Percentiles rank a stretch among this genome's conserved stretches.
Evolutionary conservation across 75 land plant genomes (phyloP).

Genomic region (Picea glauca): DNA sequence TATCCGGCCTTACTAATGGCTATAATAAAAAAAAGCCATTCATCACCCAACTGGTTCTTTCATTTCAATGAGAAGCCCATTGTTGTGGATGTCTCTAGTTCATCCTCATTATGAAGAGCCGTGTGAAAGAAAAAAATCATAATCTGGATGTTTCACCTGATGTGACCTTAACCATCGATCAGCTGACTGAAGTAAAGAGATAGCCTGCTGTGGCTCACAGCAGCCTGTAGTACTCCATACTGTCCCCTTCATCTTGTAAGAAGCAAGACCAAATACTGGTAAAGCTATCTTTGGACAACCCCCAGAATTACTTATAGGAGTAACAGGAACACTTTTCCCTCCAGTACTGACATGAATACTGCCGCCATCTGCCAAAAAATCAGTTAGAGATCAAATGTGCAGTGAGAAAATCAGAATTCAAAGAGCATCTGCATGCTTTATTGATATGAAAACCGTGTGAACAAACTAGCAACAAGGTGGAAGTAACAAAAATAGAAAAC

Average conservation of each 20-base stretch:
- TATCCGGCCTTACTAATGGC: neutral
- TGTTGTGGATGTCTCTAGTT: constrained; percentile 4
- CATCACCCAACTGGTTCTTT: constrained; percentile 1
- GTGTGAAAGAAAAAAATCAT: constrained; percentile 39
- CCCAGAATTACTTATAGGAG: constrained; percentile 5
- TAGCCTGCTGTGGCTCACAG: constrained; percentile 30
- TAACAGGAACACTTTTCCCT: constrained; percentile 8
- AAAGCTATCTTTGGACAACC: constrained; percentile 24
- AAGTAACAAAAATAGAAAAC: neutral
- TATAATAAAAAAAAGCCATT: constrained; percentile 9
- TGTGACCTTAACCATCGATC: constrained; percentile 40
- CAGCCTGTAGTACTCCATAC: constrained; percentile 36
- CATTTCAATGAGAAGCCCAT: neutral
- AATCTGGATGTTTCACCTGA: constrained; percentile 60
- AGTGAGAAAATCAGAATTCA: neutral
- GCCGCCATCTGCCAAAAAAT: constrained; percentile 10
- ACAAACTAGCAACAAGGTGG: neutral
- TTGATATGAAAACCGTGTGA: neutral
- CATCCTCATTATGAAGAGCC: constrained; percentile 15
- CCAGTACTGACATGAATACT: constrained; percentile 6
- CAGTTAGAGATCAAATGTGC: neutral
- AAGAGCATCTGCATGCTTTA: neutral
- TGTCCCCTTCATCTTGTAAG: constrained; percentile 61
- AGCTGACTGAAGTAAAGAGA: constrained; percentile 39
- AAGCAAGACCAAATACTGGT: constrained; percentile 62